These are phyloP conservation scores for Colletotrichum sp. DNA, from an alignment of 2,329 filamentous ascomycete genomes.

Conservation along the genomic window DNA sequence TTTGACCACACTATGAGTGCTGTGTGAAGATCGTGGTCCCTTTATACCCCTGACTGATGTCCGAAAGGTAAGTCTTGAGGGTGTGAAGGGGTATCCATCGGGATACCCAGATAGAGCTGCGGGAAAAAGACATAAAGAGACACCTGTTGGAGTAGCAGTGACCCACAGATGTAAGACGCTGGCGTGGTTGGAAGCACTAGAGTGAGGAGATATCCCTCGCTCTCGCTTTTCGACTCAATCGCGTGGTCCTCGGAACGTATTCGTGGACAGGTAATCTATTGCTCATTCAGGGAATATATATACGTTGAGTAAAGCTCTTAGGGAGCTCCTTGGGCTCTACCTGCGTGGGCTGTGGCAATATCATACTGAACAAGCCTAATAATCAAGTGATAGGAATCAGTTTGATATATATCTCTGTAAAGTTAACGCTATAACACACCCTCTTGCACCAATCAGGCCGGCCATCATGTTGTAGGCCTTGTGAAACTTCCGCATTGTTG, in stretches of 20 bases:
- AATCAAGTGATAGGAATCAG: too few relatives aligned
- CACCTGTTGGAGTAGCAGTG: not conserved
- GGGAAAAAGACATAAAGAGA: not conserved
- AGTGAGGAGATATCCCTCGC: fast-evolving
- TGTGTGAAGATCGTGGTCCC: not conserved
- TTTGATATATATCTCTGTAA: not conserved
- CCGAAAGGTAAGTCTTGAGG: not conserved
- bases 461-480: not conserved
- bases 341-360: not conserved
- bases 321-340: not conserved
- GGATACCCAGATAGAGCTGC: not conserved
- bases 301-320: not conserved
- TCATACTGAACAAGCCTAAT: too few relatives aligned
- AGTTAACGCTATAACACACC: fast-evolving
- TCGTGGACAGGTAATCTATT: not conserved
- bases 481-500: not conserved
- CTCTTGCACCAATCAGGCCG: not conserved
- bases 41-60: fast-evolving
- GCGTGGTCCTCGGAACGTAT: too few relatives aligned
- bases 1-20: not conserved
- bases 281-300: not conserved
- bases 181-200: not conserved
- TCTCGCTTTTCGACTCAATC: not conserved
- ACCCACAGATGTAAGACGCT: fast-evolving
- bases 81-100: not conserved